These are phyloP conservation scores for Diutina neorugosa DNA, from an alignment of 1,139 yeast genomes.

Conservation along the genomic window DNA sequence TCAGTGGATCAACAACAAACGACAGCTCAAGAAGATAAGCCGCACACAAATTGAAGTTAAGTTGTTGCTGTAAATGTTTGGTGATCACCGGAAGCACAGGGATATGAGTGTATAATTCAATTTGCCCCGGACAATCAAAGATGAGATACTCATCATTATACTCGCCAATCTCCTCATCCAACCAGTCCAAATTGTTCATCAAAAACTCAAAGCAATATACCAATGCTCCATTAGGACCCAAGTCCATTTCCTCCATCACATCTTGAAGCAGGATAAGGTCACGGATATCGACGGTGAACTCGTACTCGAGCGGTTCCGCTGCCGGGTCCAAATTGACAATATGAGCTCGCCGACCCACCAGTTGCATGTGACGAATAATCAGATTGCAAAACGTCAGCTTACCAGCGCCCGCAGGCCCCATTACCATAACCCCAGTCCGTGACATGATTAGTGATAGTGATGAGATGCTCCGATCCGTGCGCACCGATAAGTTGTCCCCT, in stretches of 20 bases:
- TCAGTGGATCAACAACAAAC: constrained; percentile 77
- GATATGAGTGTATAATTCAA: constrained; percentile 87
- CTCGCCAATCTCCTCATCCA: constrained; percentile 91
- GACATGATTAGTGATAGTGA: constrained; percentile 39
- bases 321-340: constrained; percentile 96
- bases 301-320: constrained; percentile 85
- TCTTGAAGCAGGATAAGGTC: constrained; percentile 86
- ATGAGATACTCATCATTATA: constrained; percentile 86
- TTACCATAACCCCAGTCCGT: constrained; percentile 85
- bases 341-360: constrained; percentile 86
- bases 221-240: constrained; percentile 94
- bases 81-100: constrained; percentile 87
- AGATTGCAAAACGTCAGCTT: constrained; percentile 86
- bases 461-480: not conserved
- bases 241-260: constrained; percentile 90
- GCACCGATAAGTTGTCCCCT: not conserved
- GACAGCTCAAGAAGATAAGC: constrained; percentile 90
- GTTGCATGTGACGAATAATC: constrained; percentile 77
- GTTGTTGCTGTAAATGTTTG: constrained; percentile 63
- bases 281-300: constrained; percentile 85
- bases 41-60: constrained; percentile 84
- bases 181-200: constrained; percentile 84
- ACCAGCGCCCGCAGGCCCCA: constrained; percentile 98
- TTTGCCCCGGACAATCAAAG: constrained; percentile 97
- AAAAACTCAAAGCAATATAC: constrained; percentile 88